These are phyloP conservation scores for Fraxinus baroniana DNA, from an alignment of 305 asterid genomes.

Conservation along the genomic window DNA sequence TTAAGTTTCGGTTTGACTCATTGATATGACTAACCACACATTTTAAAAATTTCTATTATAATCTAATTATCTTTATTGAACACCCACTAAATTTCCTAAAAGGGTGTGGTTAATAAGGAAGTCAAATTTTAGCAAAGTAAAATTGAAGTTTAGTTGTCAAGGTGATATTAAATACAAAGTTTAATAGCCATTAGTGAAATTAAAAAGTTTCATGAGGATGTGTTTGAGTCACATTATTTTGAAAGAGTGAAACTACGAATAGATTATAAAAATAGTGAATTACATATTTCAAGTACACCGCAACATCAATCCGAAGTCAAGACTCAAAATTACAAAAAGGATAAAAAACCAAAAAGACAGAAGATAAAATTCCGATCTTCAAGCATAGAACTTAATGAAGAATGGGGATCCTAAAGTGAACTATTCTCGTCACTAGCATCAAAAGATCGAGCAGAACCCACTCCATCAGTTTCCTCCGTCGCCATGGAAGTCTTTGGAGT, in stretches of 20 bases:
- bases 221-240: too few relatives aligned
- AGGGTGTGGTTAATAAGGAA: background rate
- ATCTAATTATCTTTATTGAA: too few relatives aligned
- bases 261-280: too few relatives aligned
- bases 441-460: conserved; percentile 18
- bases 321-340: too few relatives aligned
- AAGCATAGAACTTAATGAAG: conserved; percentile 4
- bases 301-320: too few relatives aligned
- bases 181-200: background rate
- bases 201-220: too few relatives aligned
- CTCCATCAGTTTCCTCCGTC: conserved; percentile 27
- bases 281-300: too few relatives aligned
- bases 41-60: too few relatives aligned
- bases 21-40: too few relatives aligned
- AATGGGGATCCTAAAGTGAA: conserved; percentile 36
- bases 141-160: background rate
- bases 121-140: background rate
- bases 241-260: too few relatives aligned
- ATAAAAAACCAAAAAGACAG: too few relatives aligned
- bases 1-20: too few relatives aligned
- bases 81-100: background rate
- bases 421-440: conserved; percentile 37
- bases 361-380: conserved; percentile 29
- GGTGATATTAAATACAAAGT: background rate
- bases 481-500: conserved; percentile 39